Evolutionary conservation across 2,329 filamentous ascomycete genomes (phyloP).

Genomic region (Coniella vitis): DNA sequence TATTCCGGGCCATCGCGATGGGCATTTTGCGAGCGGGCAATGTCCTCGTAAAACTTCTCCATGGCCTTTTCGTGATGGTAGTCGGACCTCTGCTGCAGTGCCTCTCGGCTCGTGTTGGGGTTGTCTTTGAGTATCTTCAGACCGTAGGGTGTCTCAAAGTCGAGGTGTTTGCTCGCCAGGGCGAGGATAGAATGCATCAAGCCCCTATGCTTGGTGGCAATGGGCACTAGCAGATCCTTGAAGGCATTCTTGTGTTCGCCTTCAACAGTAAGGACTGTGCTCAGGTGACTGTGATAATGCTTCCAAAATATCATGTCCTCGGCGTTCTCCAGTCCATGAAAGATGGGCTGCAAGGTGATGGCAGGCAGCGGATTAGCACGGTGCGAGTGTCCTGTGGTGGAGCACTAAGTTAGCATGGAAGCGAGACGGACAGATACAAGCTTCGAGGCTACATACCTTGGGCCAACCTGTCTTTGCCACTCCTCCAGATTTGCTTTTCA

Average conservation of each 20-base stretch:
- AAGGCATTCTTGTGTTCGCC: constrained; percentile 78
- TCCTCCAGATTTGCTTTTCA: constrained; percentile 80
- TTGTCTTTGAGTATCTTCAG: constrained; percentile 44
- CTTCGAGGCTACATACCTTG: constrained; percentile 44
- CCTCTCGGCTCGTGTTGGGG: constrained; percentile 37
- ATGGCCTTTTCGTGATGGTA: constrained; percentile 51
- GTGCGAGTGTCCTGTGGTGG: constrained; percentile 22
- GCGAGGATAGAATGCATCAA: constrained; percentile 89
- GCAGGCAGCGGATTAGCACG: constrained; percentile 39
- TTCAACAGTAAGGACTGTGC: constrained; percentile 74
- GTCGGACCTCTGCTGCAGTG: constrained; percentile 43
- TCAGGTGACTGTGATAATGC: constrained; percentile 75
- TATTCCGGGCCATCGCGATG: constrained; percentile 38
- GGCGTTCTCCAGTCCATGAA: constrained; percentile 73
- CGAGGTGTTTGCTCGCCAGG: constrained; percentile 71
- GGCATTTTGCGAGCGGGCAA: constrained; percentile 29
- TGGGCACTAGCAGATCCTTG: constrained; percentile 73
- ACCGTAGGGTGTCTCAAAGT: constrained; percentile 52
- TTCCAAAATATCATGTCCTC: constrained; percentile 76
- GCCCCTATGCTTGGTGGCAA: constrained; percentile 71
- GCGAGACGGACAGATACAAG: not conserved
- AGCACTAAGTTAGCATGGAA: not conserved
- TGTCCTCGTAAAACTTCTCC: constrained; percentile 42
- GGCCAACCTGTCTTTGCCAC: constrained; percentile 69
- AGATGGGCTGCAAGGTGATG: constrained; percentile 58